Evolutionary conservation across 2,329 filamentous ascomycete genomes (phyloP).

Genomic region (Scedosporium apiospermum): DNA sequence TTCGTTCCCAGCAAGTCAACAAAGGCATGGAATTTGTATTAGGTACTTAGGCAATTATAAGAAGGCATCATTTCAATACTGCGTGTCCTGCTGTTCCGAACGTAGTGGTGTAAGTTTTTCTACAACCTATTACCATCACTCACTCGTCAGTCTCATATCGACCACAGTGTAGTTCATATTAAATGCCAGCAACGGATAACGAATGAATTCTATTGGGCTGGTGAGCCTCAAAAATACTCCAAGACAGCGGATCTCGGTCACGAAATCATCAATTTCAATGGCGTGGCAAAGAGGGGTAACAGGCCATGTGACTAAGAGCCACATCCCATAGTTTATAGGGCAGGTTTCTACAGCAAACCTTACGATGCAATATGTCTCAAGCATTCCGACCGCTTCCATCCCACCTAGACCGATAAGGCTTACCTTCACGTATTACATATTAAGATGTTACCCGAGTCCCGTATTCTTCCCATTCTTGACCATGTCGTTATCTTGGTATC

Average conservation of each 20-base stretch:
- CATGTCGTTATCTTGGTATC: slow-evolving; percentile 57
- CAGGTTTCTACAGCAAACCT: neutral
- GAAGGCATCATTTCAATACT: too few relatives aligned
- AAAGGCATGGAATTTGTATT: neutral
- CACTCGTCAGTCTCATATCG: too few relatives aligned
- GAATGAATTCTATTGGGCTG: too few relatives aligned
- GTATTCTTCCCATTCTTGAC: slow-evolving; percentile 35
- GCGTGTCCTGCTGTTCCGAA: too few relatives aligned
- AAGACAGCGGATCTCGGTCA: neutral
- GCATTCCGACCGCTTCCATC: neutral
- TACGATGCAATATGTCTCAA: neutral
- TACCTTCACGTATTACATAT: neutral
- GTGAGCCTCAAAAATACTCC: too few relatives aligned
- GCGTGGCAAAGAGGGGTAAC: neutral
- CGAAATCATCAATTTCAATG: neutral
- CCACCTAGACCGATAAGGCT: neutral
- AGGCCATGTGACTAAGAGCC: neutral
- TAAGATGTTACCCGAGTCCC: neutral
- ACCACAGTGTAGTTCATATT: too few relatives aligned
- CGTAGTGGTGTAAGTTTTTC: too few relatives aligned
- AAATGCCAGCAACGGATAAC: too few relatives aligned
- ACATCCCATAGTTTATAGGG: neutral
- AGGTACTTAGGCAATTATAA: neutral
- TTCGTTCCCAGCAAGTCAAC: neutral
- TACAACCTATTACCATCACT: too few relatives aligned